Conservation (phyloP, 495 filamentous ascomycete species). For the Poronia punctata region DNA sequence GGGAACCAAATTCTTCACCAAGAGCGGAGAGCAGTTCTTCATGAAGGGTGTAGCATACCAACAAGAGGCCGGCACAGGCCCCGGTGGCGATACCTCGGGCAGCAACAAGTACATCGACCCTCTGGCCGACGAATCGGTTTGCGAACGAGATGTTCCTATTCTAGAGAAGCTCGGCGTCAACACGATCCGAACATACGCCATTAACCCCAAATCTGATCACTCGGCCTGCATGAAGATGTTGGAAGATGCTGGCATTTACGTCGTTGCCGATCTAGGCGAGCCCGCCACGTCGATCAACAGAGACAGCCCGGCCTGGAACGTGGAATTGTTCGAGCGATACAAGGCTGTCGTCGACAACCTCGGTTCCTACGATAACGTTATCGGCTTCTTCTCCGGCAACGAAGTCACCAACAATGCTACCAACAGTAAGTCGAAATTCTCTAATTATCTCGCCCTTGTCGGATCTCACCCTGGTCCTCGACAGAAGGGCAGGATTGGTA, state of each 20-base stretch:
- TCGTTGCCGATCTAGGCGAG: constrained; percentile 81
- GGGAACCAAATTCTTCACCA: constrained; percentile 58
- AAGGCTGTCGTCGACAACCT: constrained; percentile 76
- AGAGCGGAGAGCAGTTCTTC: constrained; percentile 69
- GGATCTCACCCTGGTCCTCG: too few species aligned
- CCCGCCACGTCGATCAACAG: constrained; percentile 79
- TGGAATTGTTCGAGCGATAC: constrained; percentile 69
- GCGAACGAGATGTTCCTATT: constrained; percentile 77
- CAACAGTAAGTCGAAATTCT: constrained; percentile 47
- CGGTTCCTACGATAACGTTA: constrained; percentile 70
- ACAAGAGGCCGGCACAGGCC: constrained; percentile 42
- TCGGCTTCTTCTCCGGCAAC: constrained; percentile 97
- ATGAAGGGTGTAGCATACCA: constrained; percentile 91
- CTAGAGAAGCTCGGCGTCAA: constrained; percentile 75
- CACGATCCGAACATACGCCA: constrained; percentile 85
- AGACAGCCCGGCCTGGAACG: constrained; percentile 66
- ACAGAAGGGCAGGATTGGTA: too few species aligned
- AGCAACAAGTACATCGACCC: constrained; percentile 53
- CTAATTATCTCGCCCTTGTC: not conserved
- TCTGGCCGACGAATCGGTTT: constrained; percentile 59
- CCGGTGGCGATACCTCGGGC: constrained; percentile 28
- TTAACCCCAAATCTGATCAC: constrained; percentile 76
- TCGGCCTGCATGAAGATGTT: constrained; percentile 77
- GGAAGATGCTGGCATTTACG: constrained; percentile 83
- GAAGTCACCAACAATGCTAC: constrained; percentile 81